Base-by-base conservation (phyloP, 2,329 filamentous ascomycete species). In the Cercospora citrullina region DNA sequence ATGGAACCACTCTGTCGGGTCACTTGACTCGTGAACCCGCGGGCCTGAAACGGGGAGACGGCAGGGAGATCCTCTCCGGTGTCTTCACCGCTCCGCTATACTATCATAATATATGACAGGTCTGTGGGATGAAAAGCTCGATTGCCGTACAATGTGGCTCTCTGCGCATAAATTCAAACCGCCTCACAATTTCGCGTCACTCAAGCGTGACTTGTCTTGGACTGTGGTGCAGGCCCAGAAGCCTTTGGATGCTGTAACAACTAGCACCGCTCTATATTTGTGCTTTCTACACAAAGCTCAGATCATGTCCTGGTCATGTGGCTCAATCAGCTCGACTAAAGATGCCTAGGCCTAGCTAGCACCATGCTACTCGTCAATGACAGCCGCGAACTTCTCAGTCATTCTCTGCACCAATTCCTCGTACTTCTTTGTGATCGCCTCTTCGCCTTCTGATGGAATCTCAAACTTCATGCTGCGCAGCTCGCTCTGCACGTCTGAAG, bases 401-500 rank as follows among this genome's bases (percentile, higher is more conserved):
- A 99, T 94, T 76, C 89, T 86, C 83, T 96, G 92, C 75, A 95
- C 87, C 75, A 98, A 89, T 75, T 89, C 89, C 86, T 98, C 95
- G 81, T 98, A 99, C 92, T 94, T 97, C 87, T 94, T 94, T 75
- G 83, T 85, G 71, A 99, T 86, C 68, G 81, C 86, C 68, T 95
- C 90, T 84, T 97, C 85, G 67, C 92, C 92, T 0, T 99, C 92
- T 62, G 87, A 87, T 5, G 95, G 95, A 71, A 97, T 79, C 86
- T 99, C 95, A 77, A 99, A 99, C 85, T 99, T 99, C 87, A 99
- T 93, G 80, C 88, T 92, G 78, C 94, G 88, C 76, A 99, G 86
- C 78, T 93, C 86, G 69, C 84, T 87, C 84, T 97, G 94, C 74
- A 98, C 89, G 26, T 97, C 94, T 66, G 87, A 84, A 12, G 95